Evolutionary conservation across 108 stramenopile species (phyloP), one percentile per base, ranked within the genome.

Genomic region (Nitzschia sp.): DNA sequence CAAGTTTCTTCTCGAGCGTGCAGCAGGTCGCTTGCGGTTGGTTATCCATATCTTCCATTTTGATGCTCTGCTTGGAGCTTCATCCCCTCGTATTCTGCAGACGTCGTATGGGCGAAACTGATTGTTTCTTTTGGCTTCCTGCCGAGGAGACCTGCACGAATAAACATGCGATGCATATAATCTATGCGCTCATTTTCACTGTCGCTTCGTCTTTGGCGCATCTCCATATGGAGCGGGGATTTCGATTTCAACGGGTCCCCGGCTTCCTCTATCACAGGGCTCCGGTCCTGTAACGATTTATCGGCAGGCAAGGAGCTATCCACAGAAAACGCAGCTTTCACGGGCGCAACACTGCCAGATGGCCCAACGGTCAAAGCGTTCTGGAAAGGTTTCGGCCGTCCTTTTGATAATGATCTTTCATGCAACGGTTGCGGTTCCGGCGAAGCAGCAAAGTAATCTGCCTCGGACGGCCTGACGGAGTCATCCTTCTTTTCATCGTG

Each of bases 401-500:
- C n/a, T n/a, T n/a, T n/a, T n/a, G n/a, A n/a, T n/a, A n/a, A n/a
- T n/a, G n/a, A n/a, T n/a, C n/a, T n/a, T n/a, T n/a, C n/a, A n/a
- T n/a, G n/a, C n/a, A n/a, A n/a, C n/a, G 38, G 38, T 42, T 42
- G 38, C 38, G 13, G 38, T 13, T 42, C 38, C 13, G 38, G 38
- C 38, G 38, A 13, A 9, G 6, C 9, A 42, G 6, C 13, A 6
- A 42, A 6, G 6, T 6, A 9, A 42, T 13, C 9, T 42, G 38
- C 38, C 38, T 6, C 13, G 38, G 38, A 6, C 6, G 9, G 9
- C 38, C 9, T 9, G 38, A 57, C 61, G 2, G 36, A 42, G 61
- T 62, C 61, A 2, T 62, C 61, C 24, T 62, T 62, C 61, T 62
- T 62, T 42, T 62, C 61, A 24, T 62, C 61, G 24, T 57, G 28